These are phyloP conservation scores for Tetradesmus obliquus DNA, from an alignment of 139 green algal genomes.

Conservation along the genomic window DNA sequence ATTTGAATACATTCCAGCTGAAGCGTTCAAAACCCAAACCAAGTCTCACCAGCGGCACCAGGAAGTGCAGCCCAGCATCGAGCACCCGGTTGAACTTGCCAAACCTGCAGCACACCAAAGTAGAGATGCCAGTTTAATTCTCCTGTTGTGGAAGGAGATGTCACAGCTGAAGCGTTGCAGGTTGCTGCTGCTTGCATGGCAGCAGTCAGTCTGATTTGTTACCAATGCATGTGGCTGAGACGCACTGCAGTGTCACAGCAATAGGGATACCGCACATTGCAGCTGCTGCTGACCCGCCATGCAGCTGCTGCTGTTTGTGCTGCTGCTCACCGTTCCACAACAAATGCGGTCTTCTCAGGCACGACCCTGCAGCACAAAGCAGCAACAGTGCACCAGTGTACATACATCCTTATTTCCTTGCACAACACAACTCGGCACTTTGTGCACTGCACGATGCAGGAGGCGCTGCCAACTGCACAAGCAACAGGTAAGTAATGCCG, in stretches of 20 bases:
- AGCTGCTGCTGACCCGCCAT: background rate
- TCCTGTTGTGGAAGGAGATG: too few relatives aligned
- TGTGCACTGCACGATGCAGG: background rate
- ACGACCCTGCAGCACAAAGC: conserved; percentile 75
- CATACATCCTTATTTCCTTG: background rate
- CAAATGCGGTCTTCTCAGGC: conserved; percentile 86
- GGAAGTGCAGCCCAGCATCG: conserved; percentile 90
- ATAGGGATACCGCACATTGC: too few relatives aligned
- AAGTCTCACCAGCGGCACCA: conserved; percentile 89
- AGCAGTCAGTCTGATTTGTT: background rate
- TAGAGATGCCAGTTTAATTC: too few relatives aligned
- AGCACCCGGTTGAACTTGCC: conserved; percentile 89
- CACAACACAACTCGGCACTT: background rate
- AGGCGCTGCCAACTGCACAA: background rate
- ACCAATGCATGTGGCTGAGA: too few relatives aligned
- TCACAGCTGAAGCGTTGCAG: background rate
- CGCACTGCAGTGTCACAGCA: too few relatives aligned
- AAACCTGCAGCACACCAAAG: conserved; percentile 76
- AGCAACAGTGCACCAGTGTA: background rate
- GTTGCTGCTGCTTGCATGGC: background rate
- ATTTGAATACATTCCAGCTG: background rate
- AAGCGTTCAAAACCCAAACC: background rate
- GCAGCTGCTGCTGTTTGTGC: too few relatives aligned
- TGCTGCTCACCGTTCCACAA: conserved; percentile 73
- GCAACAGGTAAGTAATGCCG: background rate